Conservation (phyloP, 2,329 filamentous ascomycete species). For the Monilinia laxa region DNA sequence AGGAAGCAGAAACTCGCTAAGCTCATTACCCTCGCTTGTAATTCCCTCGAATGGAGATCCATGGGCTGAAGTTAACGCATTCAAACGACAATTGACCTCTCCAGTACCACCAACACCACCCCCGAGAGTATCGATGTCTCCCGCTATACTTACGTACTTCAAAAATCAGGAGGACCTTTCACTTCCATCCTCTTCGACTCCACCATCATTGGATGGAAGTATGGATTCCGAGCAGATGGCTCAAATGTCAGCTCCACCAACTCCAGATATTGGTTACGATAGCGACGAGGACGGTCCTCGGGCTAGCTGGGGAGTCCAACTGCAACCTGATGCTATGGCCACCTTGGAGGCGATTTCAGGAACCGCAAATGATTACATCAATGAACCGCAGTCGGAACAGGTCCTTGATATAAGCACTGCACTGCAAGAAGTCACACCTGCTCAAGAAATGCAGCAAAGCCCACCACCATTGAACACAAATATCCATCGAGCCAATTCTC, state of each 20-base stretch:
- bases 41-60: slow-evolving; percentile 48
- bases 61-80: slow-evolving; percentile 48
- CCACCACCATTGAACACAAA: slow-evolving; percentile 51
- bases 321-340: slow-evolving; percentile 78
- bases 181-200: slow-evolving; percentile 72
- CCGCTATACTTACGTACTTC: slow-evolving; percentile 70
- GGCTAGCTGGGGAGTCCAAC: slow-evolving; percentile 61
- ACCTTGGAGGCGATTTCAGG: slow-evolving; percentile 74
- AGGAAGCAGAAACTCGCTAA: slow-evolving; percentile 34
- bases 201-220: slow-evolving; percentile 83
- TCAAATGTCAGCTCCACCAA: slow-evolving; percentile 77
- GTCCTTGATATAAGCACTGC: slow-evolving; percentile 50
- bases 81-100: slow-evolving; percentile 51
- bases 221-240: slow-evolving; percentile 85
- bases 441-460: slow-evolving; percentile 54
- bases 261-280: slow-evolving; percentile 66
- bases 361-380: slow-evolving; percentile 58
- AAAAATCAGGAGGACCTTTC: slow-evolving; percentile 68
- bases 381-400: slow-evolving; percentile 56
- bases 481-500: slow-evolving; percentile 40
- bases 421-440: slow-evolving; percentile 40
- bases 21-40: slow-evolving; percentile 50
- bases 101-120: slow-evolving; percentile 64
- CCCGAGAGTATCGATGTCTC: slow-evolving; percentile 71
- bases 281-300: slow-evolving; percentile 61